phyloP scores from a whole-genome alignment of 2,329 filamentous ascomycete genomes.

The Pestalotiopsis sp. region DNA sequence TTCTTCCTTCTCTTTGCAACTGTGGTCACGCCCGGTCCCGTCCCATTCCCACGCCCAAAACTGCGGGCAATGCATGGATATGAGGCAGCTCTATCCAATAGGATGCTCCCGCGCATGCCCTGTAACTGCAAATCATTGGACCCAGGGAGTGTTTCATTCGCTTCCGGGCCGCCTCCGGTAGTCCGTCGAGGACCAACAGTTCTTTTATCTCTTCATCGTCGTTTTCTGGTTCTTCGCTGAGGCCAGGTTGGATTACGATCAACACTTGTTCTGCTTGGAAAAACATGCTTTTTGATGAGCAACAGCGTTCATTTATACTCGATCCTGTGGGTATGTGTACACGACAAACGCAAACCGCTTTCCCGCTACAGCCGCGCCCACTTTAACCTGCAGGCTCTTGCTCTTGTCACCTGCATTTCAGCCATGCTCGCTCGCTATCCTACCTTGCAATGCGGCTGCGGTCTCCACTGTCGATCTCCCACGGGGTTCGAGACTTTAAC shows the following conservation, averaged over 20 bases:
- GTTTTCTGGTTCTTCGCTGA: background rate
- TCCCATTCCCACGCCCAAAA: background rate
- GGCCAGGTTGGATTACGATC: background rate
- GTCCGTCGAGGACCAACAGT: background rate
- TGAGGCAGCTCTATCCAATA: background rate
- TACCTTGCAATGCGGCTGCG: no score
- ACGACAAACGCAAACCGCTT: no score
- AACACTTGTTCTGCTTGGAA: no score
- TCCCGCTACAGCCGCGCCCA: no score
- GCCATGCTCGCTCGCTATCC: no score
- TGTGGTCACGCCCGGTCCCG: background rate
- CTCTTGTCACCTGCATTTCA: no score
- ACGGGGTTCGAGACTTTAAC: no score
- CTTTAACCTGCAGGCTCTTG: no score
- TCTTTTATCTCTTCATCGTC: background rate
- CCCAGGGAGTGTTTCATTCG: background rate
- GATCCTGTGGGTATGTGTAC: no score
- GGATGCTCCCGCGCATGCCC: constrained; percentile 1
- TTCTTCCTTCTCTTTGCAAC: background rate
- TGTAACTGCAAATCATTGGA: constrained; percentile 4
- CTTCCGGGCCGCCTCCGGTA: constrained; percentile 2
- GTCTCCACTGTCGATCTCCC: no score
- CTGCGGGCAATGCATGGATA: background rate
- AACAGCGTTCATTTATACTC: no score
- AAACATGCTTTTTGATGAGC: no score